phyloP scores from a whole-genome alignment of 2,329 filamentous ascomycete genomes.

The Verticillium nonalfalfae region DNA sequence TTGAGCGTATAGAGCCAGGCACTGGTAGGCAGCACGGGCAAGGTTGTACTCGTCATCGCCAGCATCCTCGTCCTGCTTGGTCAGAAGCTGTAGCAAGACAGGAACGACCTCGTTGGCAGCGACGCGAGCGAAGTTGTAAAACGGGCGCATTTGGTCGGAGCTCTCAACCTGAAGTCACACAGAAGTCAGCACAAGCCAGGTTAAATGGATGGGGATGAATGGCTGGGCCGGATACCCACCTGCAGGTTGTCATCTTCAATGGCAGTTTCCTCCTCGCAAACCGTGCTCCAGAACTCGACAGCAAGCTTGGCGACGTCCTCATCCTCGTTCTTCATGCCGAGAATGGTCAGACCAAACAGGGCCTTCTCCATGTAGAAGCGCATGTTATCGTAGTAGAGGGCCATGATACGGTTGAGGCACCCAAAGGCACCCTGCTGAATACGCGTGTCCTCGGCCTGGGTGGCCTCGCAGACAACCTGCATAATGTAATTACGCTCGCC shows the following conservation, averaged over 20 bases:
- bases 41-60: slow-evolving; percentile 97
- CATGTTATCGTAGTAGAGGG: slow-evolving; percentile 99
- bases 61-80: slow-evolving; percentile 97
- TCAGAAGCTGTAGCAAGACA: slow-evolving; percentile 79
- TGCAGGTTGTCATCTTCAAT: slow-evolving; percentile 96
- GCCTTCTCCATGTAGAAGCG: slow-evolving; percentile 99
- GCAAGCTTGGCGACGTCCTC: slow-evolving; percentile 98
- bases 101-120: slow-evolving; percentile 93
- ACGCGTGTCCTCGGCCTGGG: slow-evolving; percentile 81
- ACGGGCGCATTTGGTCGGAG: slow-evolving; percentile 77
- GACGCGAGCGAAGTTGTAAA: slow-evolving; percentile 93
- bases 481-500: slow-evolving; percentile 99
- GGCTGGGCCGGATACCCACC: slow-evolving; percentile 32
- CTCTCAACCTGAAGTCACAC: slow-evolving; percentile 50
- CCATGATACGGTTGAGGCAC: slow-evolving; percentile 98
- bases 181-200: slow-evolving; percentile 8
- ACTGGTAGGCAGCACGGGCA: slow-evolving; percentile 92
- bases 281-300: slow-evolving; percentile 99
- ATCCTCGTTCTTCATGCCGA: slow-evolving; percentile 97
- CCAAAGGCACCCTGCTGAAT: slow-evolving; percentile 97
- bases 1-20: slow-evolving; percentile 90
- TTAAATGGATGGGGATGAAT: slow-evolving; percentile 3
- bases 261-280: slow-evolving; percentile 95
- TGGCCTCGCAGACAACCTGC: slow-evolving; percentile 99
- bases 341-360: slow-evolving; percentile 91